Conservation (phyloP, 2,329 filamentous ascomycete genomes). For the Botrytis medusae region DNA sequence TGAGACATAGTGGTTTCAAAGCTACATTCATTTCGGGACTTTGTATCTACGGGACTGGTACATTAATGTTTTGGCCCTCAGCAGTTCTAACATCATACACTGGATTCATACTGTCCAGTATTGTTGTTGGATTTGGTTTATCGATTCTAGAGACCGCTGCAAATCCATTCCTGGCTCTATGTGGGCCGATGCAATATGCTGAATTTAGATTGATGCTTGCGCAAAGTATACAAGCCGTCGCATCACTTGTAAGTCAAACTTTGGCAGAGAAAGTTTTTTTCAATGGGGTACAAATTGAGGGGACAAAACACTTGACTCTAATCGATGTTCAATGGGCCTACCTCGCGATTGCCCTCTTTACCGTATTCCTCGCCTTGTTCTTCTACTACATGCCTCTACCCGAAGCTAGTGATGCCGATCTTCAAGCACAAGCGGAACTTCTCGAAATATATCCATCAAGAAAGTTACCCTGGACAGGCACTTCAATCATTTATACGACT, state of each 20-base stretch:
- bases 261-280: constrained; percentile 76
- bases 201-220: constrained; percentile 74
- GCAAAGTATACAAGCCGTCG: constrained; percentile 74
- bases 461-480: constrained; percentile 41
- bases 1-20: constrained; percentile 73
- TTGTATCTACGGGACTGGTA: constrained; percentile 70
- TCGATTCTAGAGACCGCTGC: constrained; percentile 77
- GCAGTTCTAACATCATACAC: constrained; percentile 72
- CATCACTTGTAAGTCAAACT: constrained; percentile 69
- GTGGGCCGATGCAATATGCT: constrained; percentile 70
- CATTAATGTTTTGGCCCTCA: constrained; percentile 85
- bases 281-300: constrained; percentile 47
- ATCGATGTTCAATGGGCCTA: constrained; percentile 84
- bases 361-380: constrained; percentile 66
- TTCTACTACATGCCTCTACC: constrained; percentile 69
- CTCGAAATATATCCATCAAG: constrained; percentile 31
- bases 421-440: constrained; percentile 49
- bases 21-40: constrained; percentile 77
- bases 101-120: constrained; percentile 72
- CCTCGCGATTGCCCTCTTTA: constrained; percentile 74
- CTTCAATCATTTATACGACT: constrained; percentile 42
- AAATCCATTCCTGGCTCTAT: constrained; percentile 71
- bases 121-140: constrained; percentile 76
- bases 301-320: constrained; percentile 50
- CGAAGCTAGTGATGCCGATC: constrained; percentile 52